phyloP scores from a whole-genome alignment of 2,329 filamentous ascomycete genomes.

The Sodiomyces alkalinus region DNA sequence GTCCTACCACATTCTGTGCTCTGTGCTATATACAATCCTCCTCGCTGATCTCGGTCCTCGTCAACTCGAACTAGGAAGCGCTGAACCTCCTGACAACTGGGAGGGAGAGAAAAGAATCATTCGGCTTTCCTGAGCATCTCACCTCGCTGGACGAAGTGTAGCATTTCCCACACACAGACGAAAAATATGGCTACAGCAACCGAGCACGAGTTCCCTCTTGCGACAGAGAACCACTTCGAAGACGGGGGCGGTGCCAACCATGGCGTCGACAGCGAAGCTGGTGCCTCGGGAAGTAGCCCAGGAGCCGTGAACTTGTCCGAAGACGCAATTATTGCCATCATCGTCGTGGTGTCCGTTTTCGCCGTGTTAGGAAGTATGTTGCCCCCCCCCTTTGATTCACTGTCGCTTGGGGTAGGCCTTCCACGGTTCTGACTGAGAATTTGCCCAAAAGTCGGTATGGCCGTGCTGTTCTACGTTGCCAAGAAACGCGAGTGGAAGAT shows the following conservation, averaged over 20 bases:
- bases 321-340: conserved; percentile 59
- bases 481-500: conserved; percentile 79
- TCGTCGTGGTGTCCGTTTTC: conserved; percentile 53
- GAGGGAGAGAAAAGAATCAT: too few relatives aligned
- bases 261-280: conserved; percentile 36
- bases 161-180: not conserved
- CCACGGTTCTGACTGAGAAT: too few relatives aligned
- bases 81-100: too few relatives aligned
- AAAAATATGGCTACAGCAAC: conserved; percentile 23
- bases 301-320: conserved; percentile 49
- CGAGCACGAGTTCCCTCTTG: conserved; percentile 23
- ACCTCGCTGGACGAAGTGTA: too few relatives aligned
- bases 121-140: too few relatives aligned
- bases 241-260: conserved; percentile 19
- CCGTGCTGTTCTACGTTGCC: conserved; percentile 60
- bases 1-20: too few relatives aligned
- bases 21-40: too few relatives aligned
- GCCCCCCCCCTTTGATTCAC: not conserved
- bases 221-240: conserved; percentile 22
- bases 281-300: conserved; percentile 48
- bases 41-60: too few relatives aligned
- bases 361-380: conserved; percentile 53
- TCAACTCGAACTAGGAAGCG: too few relatives aligned
- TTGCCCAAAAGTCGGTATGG: conserved; percentile 45
- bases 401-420: too few relatives aligned